A percentile compares a stretch with the other conserved stretches of the same genome.
Evolutionary conservation across 2,329 filamentous ascomycete species (phyloP).

Genomic region (Fusarium zealandicum): DNA sequence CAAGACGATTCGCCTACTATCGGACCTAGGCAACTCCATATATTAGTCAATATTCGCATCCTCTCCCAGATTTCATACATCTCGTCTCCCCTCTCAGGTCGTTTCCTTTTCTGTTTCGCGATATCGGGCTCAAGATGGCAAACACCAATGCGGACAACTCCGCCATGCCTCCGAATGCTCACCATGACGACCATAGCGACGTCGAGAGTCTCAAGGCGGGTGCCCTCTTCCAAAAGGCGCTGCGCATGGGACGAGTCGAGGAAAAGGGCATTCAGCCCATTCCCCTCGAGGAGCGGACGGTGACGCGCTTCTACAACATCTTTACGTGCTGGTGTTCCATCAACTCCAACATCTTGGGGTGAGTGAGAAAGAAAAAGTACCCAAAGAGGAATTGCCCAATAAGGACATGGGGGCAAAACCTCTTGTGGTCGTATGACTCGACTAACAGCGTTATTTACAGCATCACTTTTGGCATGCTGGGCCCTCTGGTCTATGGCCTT

Average conservation of each 20-base stretch:
- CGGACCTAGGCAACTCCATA: not conserved
- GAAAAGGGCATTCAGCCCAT: slow-evolving; percentile 54
- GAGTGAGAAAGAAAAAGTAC: slow-evolving; percentile 21
- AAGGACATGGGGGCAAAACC: not conserved
- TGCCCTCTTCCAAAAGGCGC: slow-evolving; percentile 43
- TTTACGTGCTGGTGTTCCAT: slow-evolving; percentile 59
- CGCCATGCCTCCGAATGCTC: slow-evolving; percentile 20
- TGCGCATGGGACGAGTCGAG: slow-evolving; percentile 52
- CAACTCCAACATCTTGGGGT: slow-evolving; percentile 57
- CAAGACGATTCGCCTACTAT: slow-evolving; percentile 12
- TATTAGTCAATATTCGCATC: slow-evolving; percentile 5
- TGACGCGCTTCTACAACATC: slow-evolving; percentile 52
- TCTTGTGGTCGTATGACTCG: not conserved
- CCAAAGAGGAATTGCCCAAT: too few relatives aligned
- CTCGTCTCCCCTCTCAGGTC: not conserved
- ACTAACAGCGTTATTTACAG: slow-evolving; percentile 42
- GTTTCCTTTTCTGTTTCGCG: not conserved
- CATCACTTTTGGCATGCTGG: slow-evolving; percentile 70
- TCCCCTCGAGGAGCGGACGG: slow-evolving; percentile 50
- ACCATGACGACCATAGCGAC: slow-evolving; percentile 41
- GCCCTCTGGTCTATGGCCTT: slow-evolving; percentile 61
- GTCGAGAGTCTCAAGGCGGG: slow-evolving; percentile 39
- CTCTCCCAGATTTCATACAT: not conserved
- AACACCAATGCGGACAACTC: not conserved
- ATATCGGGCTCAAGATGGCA: too few relatives aligned